A percentile compares a stretch with the other conserved stretches of the same genome.
phyloP scores from a whole-genome alignment of 495 filamentous ascomycete species.

The Aspergillus heteromorphus region DNA sequence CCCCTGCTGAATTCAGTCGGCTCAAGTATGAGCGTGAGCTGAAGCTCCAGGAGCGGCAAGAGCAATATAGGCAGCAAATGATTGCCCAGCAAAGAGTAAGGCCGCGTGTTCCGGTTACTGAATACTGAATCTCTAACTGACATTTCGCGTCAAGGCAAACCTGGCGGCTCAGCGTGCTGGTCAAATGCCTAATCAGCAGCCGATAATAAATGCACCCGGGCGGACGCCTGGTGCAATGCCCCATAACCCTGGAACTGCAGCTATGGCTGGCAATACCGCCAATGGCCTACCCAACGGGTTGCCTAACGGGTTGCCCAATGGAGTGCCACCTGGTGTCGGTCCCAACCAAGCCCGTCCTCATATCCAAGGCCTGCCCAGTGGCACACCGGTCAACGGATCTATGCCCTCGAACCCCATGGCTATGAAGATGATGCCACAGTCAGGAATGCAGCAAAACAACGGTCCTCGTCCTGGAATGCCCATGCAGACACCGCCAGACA shows the following conservation, averaged over 20 bases:
- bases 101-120: not conserved
- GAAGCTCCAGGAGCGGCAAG: slow-evolving; percentile 68
- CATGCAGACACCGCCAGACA: slow-evolving; percentile 48
- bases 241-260: slow-evolving; percentile 28
- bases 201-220: slow-evolving; percentile 35
- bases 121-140: slow-evolving; percentile 7
- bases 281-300: slow-evolving; percentile 38
- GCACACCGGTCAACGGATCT: slow-evolving; percentile 38
- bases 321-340: slow-evolving; percentile 29
- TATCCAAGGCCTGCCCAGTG: slow-evolving; percentile 37
- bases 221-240: slow-evolving; percentile 37
- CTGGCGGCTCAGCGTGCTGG: slow-evolving; percentile 39
- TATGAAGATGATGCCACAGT: slow-evolving; percentile 65
- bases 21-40: slow-evolving; percentile 81
- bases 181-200: slow-evolving; percentile 40
- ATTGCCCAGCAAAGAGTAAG: slow-evolving; percentile 57
- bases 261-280: slow-evolving; percentile 24
- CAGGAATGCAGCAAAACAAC: slow-evolving; percentile 61
- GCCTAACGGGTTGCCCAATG: slow-evolving; percentile 37
- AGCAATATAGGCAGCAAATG: slow-evolving; percentile 60
- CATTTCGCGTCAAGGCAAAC: slow-evolving; percentile 24
- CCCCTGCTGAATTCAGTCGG: slow-evolving; percentile 83
- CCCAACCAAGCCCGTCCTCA: slow-evolving; percentile 36
- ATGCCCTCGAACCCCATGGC: slow-evolving; percentile 50
- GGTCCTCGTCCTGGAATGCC: slow-evolving; percentile 56